Conservation (phyloP, 176 grass and related monocot genomes). For the Canna indica region DNA sequence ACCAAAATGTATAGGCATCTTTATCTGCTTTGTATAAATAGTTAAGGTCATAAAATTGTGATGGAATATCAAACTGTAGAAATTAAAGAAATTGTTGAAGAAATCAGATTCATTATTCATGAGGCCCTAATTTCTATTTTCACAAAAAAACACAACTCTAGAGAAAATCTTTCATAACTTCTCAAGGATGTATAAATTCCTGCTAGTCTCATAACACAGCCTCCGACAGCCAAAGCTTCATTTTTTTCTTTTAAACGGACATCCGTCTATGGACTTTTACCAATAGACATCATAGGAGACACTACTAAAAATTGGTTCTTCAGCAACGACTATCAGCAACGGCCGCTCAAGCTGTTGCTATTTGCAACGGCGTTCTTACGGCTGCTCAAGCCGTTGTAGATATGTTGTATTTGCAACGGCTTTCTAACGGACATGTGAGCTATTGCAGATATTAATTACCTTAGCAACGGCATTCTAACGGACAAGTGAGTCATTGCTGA, state of each 20-base stretch:
- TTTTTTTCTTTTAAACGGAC: constrained; percentile 79
- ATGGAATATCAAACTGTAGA: background rate
- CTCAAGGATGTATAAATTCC: constrained; percentile 87
- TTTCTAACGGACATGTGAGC: no score
- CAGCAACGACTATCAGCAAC: no score
- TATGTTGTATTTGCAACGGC: no score
- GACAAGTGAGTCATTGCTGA: no score
- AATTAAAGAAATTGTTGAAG: background rate
- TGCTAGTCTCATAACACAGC: constrained; percentile 70
- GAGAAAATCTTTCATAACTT: constrained; percentile 3
- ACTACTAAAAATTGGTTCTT: no score
- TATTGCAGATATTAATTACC: no score
- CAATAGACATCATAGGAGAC: constrained; percentile 50
- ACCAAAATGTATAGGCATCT: constrained; percentile 76
- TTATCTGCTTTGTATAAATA: constrained; percentile 76
- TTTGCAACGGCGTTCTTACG: no score
- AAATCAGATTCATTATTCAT: background rate
- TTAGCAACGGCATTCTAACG: no score
- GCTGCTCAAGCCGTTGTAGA: no score
- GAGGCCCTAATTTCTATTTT: background rate
- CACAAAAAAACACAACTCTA: background rate
- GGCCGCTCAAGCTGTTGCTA: no score
- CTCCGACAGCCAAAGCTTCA: constrained; percentile 53
- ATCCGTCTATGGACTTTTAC: constrained; percentile 57
- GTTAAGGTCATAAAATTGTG: constrained; percentile 7